phyloP scores from a whole-genome alignment of 2,329 filamentous ascomycete species.

The Fusarium liriodendri region DNA sequence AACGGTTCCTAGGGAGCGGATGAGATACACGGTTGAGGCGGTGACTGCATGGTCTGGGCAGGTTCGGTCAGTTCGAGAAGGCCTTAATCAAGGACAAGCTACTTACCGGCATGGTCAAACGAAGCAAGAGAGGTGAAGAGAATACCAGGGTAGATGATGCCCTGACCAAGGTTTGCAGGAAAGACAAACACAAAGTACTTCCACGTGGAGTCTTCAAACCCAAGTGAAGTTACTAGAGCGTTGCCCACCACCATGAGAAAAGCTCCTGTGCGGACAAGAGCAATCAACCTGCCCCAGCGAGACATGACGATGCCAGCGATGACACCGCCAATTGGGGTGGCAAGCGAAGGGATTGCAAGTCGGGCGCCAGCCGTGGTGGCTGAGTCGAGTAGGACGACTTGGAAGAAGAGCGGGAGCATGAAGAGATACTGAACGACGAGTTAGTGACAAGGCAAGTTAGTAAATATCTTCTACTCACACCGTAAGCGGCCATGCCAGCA shows the following conservation, averaged over 20 bases:
- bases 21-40: conserved; percentile 71
- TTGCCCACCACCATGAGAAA: conserved; percentile 66
- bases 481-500: conserved; percentile 70
- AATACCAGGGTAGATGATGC: conserved; percentile 68
- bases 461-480: conserved; percentile 56
- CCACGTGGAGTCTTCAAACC: conserved; percentile 61
- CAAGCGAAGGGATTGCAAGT: conserved; percentile 72
- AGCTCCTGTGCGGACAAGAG: conserved; percentile 63
- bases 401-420: conserved; percentile 77
- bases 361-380: conserved; percentile 73
- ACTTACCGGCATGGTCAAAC: conserved; percentile 68
- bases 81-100: no score
- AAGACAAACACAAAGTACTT: conserved; percentile 69
- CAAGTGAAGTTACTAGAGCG: conserved; percentile 60
- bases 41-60: conserved; percentile 69
- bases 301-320: conserved; percentile 70
- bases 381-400: conserved; percentile 72
- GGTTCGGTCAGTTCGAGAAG: no score
- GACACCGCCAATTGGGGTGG: conserved; percentile 67
- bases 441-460: conserved; percentile 13
- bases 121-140: conserved; percentile 72
- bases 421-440: conserved; percentile 66
- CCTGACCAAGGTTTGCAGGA: conserved; percentile 69
- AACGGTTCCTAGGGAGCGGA: conserved; percentile 71
- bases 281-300: conserved; percentile 62